Percentiles rank a stretch among this genome's conserved stretches.
These are phyloP conservation scores for Spongispora temasekensis DNA, from an alignment of 1,284 basidiomycete species.

Conservation along the genomic window DNA sequence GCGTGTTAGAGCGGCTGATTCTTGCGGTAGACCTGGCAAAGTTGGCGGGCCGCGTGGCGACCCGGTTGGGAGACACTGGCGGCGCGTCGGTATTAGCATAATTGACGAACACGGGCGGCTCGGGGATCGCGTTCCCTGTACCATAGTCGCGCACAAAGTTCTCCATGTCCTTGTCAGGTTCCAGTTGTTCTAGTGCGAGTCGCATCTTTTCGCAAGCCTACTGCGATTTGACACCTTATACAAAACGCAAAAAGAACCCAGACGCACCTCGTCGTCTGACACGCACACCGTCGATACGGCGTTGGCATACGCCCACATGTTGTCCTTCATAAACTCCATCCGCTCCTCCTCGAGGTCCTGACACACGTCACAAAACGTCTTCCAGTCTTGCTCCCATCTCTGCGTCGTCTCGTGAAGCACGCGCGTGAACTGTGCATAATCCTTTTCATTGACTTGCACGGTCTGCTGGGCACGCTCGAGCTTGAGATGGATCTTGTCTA, in stretches of 20 bases:
- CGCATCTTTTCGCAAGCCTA: constrained; percentile 90
- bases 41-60: constrained; percentile 55
- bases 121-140: constrained; percentile 83
- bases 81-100: constrained; percentile 66
- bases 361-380: constrained; percentile 87
- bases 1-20: constrained; percentile 31
- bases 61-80: constrained; percentile 55
- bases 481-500: constrained; percentile 89
- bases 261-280: constrained; percentile 88
- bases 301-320: constrained; percentile 96
- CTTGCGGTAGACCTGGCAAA: constrained; percentile 62
- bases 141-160: constrained; percentile 84
- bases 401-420: constrained; percentile 79
- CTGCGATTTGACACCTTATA: no score
- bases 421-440: constrained; percentile 87
- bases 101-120: constrained; percentile 82
- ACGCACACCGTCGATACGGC: constrained; percentile 95
- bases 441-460: constrained; percentile 86
- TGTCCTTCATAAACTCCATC: constrained; percentile 92
- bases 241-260: not conserved
- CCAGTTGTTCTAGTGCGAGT: constrained; percentile 79
- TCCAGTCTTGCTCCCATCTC: constrained; percentile 96
- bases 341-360: constrained; percentile 97
- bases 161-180: constrained; percentile 82
- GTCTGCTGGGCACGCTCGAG: constrained; percentile 90